These are phyloP conservation scores for Eimeria tenella DNA, from an alignment of 169 alveolate genomes.

Conservation along the genomic window DNA sequence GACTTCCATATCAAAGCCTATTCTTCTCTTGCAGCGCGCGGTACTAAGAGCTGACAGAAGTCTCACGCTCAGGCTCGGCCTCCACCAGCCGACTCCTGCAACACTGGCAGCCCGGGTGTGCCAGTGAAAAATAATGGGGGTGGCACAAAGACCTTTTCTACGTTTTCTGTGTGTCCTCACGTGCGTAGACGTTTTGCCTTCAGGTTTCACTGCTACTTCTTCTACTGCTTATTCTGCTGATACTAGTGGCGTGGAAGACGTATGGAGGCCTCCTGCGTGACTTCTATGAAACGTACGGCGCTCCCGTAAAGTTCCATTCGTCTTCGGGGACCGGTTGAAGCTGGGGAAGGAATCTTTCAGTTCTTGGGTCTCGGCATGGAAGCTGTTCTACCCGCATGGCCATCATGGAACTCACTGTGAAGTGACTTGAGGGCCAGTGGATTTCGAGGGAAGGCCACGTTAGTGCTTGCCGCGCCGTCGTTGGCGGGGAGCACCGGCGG, in stretches of 20 bases:
- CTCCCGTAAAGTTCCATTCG: conserved; percentile 46
- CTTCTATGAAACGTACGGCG: conserved; percentile 57
- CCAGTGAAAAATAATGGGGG: too few species aligned
- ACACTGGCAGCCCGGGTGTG: too few species aligned
- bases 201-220: conserved; percentile 61
- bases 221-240: conserved; percentile 44
- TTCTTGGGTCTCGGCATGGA: too few species aligned
- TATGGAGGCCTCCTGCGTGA: conserved; percentile 68
- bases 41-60: too few species aligned
- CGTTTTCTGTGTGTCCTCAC: conserved; percentile 1
- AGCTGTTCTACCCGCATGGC: too few species aligned
- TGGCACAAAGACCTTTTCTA: too few species aligned
- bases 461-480: not conserved
- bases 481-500: not conserved
- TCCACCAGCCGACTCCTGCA: too few species aligned
- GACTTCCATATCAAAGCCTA: too few species aligned
- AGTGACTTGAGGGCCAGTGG: not conserved
- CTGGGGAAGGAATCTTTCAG: not conserved
- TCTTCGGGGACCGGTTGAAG: not conserved
- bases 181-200: conserved; percentile 64
- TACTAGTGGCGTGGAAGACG: conserved; percentile 60
- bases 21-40: too few species aligned
- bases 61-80: too few species aligned
- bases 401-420: too few species aligned
- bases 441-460: not conserved